Percentiles rank a stretch among this genome's conserved stretches.
phyloP scores from a whole-genome alignment of 2,329 filamentous ascomycete species.

The Aspergillus puulaauensis region DNA sequence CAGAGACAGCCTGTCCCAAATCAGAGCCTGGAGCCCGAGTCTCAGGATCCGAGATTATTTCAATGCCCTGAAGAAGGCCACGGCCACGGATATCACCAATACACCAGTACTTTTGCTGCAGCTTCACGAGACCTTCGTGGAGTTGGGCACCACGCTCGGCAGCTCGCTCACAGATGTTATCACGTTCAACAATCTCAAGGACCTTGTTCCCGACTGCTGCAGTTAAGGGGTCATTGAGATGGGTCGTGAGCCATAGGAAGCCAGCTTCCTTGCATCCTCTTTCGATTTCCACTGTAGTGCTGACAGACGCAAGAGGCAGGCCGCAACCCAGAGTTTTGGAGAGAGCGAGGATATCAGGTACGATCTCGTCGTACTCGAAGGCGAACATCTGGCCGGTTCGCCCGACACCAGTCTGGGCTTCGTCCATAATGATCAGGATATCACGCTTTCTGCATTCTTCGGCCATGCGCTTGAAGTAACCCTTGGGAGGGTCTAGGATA shows the following conservation, averaged over 20 bases:
- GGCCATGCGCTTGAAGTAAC: conserved; percentile 59
- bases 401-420: conserved; percentile 60
- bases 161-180: conserved; percentile 52
- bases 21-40: conserved; percentile 51
- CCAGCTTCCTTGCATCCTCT: conserved; percentile 48
- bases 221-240: conserved; percentile 62
- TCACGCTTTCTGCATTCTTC: conserved; percentile 54
- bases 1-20: conserved; percentile 49
- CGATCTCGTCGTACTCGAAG: conserved; percentile 51
- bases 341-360: conserved; percentile 61
- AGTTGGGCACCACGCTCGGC: conserved; percentile 47
- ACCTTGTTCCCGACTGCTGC: conserved; percentile 62
- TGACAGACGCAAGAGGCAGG: conserved; percentile 58
- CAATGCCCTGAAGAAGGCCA: conserved; percentile 59
- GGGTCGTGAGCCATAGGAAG: conserved; percentile 61
- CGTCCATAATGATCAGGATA: conserved; percentile 61
- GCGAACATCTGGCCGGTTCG: conserved; percentile 60
- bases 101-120: conserved; percentile 56
- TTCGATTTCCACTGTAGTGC: conserved; percentile 57
- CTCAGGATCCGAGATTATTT: conserved; percentile 54
- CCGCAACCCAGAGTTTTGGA: conserved; percentile 64
- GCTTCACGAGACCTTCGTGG: conserved; percentile 46
- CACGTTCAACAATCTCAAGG: conserved; percentile 60
- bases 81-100: conserved; percentile 62
- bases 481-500: conserved; percentile 58